Evolutionary conservation across 2,329 filamentous ascomycete genomes (phyloP), one percentile per base, ranked within the genome.

Genomic region (Albifimbria verrucaria): DNA sequence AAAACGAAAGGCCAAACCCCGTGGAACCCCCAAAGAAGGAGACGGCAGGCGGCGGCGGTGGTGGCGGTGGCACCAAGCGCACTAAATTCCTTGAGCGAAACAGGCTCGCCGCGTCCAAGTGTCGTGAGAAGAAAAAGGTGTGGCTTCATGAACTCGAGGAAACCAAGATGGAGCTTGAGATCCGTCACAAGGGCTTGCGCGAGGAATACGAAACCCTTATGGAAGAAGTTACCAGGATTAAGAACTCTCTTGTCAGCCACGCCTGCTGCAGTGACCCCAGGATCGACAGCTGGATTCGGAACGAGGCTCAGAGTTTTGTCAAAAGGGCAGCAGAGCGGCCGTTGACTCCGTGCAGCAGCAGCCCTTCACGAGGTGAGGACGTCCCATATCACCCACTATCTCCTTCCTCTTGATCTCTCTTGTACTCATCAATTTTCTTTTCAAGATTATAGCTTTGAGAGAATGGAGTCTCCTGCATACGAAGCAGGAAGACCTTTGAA

Each of bases 31-130:
- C 49, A 55, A 59, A 22, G 1, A 3, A 26, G 23, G 20, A 44
- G 28, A 32, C 28, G 10, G 53, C n/a, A 56, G 1, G 65, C 59
- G 3, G 72, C 76, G 10, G 67, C 70, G 1, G 64, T 64, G 15
- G 26, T 32, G 9, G 9, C 26, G n/a, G n/a, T n/a, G n/a, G n/a
- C 7, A 42, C 55, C 5, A 83, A 80, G 60, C 75, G 82, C 24
- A 77, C 74, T 55, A 79, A 78, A 56, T 86, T 85, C 59, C 76
- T 90, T 0, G 85, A 89, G 68, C 81, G 87, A 55, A 92, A 92
- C 66, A 79, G 88, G 10, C 72, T 88, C 2, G 88, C 88, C 0
- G 88, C 88, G 1, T 87, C 84, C 65, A 90, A 90, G 64, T 91
- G 87, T 63, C 81, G 88, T 3, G 81, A 87, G 62, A 89, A 89